These are phyloP conservation scores for Phytophthora melonis DNA, from an alignment of 352 stramenopile species.

Conservation along the genomic window DNA sequence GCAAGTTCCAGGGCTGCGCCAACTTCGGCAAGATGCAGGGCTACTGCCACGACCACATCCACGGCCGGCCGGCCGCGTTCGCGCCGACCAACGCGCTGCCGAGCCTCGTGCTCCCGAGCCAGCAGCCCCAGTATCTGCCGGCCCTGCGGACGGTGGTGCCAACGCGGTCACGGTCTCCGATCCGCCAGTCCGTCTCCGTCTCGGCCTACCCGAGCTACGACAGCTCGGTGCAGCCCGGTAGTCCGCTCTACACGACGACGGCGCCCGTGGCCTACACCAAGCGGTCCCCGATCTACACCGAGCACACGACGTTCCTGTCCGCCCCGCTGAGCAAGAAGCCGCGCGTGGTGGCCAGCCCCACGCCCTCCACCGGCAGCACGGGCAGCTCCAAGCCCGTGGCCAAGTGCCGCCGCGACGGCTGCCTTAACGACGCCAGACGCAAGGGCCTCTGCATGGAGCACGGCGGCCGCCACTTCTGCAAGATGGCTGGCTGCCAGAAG, in stretches of 20 bases:
- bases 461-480: constrained; percentile 87
- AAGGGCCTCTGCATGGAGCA: constrained; percentile 91
- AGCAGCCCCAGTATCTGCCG: constrained; percentile 38
- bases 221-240: constrained; percentile 18
- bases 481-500: constrained; percentile 85
- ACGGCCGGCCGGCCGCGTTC: constrained; percentile 38
- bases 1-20: constrained; percentile 57
- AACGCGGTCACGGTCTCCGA: constrained; percentile 13
- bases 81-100: constrained; percentile 25
- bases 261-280: constrained; percentile 25
- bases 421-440: constrained; percentile 72
- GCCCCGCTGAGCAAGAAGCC: constrained; percentile 34
- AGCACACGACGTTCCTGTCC: constrained; percentile 32
- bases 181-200: constrained; percentile 19
- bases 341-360: constrained; percentile 37
- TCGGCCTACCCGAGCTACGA: constrained; percentile 29
- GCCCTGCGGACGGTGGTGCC: constrained; percentile 39
- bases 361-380: constrained; percentile 34
- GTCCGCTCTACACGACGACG: constrained; percentile 27
- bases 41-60: constrained; percentile 70
- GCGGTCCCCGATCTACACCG: constrained; percentile 30
- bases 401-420: constrained; percentile 75
- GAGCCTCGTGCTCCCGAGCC: constrained; percentile 29
- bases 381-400: constrained; percentile 30
- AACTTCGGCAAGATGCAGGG: constrained; percentile 79